Evolutionary conservation across 495 filamentous ascomycete species (phyloP), one percentile per base, ranked within the genome.

Genomic region (Bombardia bombarda): DNA sequence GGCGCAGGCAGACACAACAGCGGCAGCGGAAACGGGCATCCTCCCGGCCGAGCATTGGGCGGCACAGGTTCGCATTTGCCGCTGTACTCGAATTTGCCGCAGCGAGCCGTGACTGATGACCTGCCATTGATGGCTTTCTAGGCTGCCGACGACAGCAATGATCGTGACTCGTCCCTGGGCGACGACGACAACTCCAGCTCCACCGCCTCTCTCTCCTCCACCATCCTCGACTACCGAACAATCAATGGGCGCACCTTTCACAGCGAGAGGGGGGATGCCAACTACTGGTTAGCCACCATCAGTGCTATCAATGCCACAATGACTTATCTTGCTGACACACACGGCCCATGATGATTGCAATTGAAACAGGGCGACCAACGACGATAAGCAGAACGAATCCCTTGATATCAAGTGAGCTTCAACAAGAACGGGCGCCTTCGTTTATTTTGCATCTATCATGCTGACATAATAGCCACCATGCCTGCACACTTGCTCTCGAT

Each of bases 171-270:
- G 5, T 52, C 60, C 1, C 48, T 62, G 18, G 63, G 55, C 22
- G 52, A 58, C 23, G 61, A 64, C 37, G 40, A 56, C 9, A 35
- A 12, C 2, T 10, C 36, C 17, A 58, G 56, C 38, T 62, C 60
- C 3, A 74, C 72, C 17, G 62, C 60, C 1, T 74, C 72, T 14
- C 42, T 75, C 7, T 57, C 63, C 7, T 56, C 62, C 0, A 68
- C 59, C 38, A 66, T 75, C 13, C 31, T 67, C 6, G 55, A 68
- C 10, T 73, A 72, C 38, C 55, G 65, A 7, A 62, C 47, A 9
- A 59, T 70, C 19, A 49, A 67, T 12, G 65, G 65, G 4, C 51
- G 67, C 22, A 67, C 56, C 1, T 70, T 55, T 41, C 67, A 67
- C 47, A 63, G 51, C 38, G 47, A 52, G 9, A 42, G 52, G 9